A percentile compares a stretch with the other conserved stretches of the same genome.
Evolutionary conservation across 441 rosid genomes (phyloP).

Genomic region (Syzygium malaccense): DNA sequence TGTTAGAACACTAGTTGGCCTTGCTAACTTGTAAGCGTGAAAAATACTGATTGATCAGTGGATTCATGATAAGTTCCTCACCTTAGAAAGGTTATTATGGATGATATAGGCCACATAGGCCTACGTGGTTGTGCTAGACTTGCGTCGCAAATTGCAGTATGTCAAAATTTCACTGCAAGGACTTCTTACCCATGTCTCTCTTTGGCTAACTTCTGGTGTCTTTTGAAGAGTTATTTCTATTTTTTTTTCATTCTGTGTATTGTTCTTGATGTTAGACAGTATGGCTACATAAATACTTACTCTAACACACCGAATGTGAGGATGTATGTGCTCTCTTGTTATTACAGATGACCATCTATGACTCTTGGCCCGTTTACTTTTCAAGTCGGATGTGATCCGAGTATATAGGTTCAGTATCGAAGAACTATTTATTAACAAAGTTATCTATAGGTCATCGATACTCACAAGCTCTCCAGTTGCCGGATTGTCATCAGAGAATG

Average conservation of each 20-base stretch:
- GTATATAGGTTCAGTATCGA: not conserved
- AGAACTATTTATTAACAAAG: not conserved
- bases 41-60: not conserved
- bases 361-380: not conserved
- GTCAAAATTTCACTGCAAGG: not conserved
- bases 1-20: not conserved
- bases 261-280: not conserved
- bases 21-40: not conserved
- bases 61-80: not conserved
- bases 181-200: not conserved
- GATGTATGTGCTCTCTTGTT: not conserved
- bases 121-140: not conserved
- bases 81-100: not conserved
- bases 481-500: conserved; percentile 60
- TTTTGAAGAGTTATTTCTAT: not conserved
- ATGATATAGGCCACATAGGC: not conserved
- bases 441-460: conserved; percentile 42
- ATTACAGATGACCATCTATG: not conserved
- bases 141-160: not conserved
- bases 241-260: not conserved
- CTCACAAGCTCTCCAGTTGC: conserved; percentile 38
- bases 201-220: not conserved
- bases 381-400: not conserved
- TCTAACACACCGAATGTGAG: not conserved
- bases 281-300: not conserved